These are phyloP conservation scores for Starmera stellimalicola DNA, from an alignment of 1,139 yeast genomes.

Conservation along the genomic window DNA sequence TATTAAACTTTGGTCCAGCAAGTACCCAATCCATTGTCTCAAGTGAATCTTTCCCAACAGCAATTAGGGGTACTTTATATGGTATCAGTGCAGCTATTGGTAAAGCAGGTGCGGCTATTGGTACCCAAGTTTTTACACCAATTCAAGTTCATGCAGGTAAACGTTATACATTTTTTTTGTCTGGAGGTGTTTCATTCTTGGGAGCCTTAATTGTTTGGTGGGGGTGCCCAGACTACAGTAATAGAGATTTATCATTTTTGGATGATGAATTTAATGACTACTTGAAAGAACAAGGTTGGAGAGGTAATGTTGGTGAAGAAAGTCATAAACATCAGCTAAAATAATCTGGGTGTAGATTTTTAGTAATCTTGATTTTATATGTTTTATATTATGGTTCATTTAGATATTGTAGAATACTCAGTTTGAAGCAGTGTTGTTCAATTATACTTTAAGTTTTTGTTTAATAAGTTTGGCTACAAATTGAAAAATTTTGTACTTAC, in stretches of 20 bases:
- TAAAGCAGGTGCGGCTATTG: constrained; percentile 46
- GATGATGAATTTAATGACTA: constrained; percentile 53
- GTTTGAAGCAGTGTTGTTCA: no score
- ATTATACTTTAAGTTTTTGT: no score
- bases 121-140: constrained; percentile 37
- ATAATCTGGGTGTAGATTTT: no score
- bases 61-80: constrained; percentile 19
- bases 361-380: no score
- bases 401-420: no score
- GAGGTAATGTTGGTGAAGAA: constrained; percentile 26
- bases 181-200: constrained; percentile 55
- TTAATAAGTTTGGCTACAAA: no score
- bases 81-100: constrained; percentile 43
- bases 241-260: constrained; percentile 54
- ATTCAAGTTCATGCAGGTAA: constrained; percentile 30
- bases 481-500: no score
- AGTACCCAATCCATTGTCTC: constrained; percentile 16
- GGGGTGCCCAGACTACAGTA: constrained; percentile 57
- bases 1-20: constrained; percentile 20
- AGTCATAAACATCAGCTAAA: constrained; percentile 21
- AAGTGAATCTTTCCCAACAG: constrained; percentile 18
- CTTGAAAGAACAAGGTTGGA: constrained; percentile 54
- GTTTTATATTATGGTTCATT: no score
- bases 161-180: constrained; percentile 45
- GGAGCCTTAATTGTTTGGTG: constrained; percentile 51